Evolutionary conservation across 1,139 yeast genomes (phyloP), one percentile per base, ranked within the genome.

Genomic region (Yamadazyma membranifaciens): DNA sequence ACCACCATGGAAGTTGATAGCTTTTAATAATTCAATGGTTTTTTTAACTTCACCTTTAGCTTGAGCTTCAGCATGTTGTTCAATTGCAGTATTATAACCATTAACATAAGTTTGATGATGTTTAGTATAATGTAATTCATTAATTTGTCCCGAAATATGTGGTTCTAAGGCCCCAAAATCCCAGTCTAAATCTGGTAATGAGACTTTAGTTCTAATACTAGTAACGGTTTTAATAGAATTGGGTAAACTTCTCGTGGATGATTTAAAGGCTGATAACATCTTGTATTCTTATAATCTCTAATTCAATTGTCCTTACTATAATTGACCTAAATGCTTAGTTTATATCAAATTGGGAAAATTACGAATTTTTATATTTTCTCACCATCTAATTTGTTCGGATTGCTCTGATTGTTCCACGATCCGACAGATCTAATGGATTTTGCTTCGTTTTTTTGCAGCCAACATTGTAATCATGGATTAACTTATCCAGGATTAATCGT

Each of bases 21-120:
- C 74, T 55, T 87, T 86, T 62, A 86, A 88, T 58, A 88, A 75
- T 56, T 81, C 83, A 55, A 87, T 75, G 42, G 85, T 70, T 59
- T 80, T 80, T 61, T 81, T 74, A 48, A 78, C 76, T 51, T 86
- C 87, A 44, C 85, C 81, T 47, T 74, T 74, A 39, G 72, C 68
- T 55, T 78, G 67, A 41, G 96, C 92, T 56, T 81, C 89, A 30
- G 80, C 79, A 41, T 81, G 75, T 65, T 87, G 85, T 64, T 87
- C 96, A 57, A 80, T 66, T 32, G 96, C 91, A 32, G 82, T 68
- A 69, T 91, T 91, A 73, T 81, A 87, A 38, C 95, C 94, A 59
- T 78, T 87, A 56, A 88, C 97, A 59, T 91, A 91, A 30, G 96
- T 86, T 67, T 88, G 96, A 67, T 91, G 97, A 68, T 91, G 98